Base-by-base conservation (phyloP, 2,329 filamentous ascomycete species). In the Epichloe sibirici region DNA sequence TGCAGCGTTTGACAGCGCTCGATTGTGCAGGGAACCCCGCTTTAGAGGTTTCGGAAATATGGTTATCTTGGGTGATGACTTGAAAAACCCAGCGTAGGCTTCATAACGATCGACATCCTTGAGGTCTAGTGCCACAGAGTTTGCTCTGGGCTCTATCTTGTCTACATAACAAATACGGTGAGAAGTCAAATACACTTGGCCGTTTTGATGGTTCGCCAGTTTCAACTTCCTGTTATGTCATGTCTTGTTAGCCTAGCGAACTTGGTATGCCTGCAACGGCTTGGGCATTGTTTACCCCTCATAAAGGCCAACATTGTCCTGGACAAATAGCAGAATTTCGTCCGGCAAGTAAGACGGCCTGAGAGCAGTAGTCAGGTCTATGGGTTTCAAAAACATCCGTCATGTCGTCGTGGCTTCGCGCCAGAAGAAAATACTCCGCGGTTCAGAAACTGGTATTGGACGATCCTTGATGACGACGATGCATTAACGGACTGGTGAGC, bases 141-240 rank as follows among this genome's bases (percentile, higher is more conserved):
- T 82, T 64, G 86, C 86, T 57, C 91, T 81, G 15, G 93, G 90
- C 57, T 96, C 86, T 35, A 82, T 78, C 62, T 90, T 86, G 65
- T 96, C 90, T 57, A 98, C 88, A 66, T 97, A 98, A 73, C 91
- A 98, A 56, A 89, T 83, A 51, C 93, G 86, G 69, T 97, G 91
- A 8, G 93, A 95, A 17, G 93, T 98, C 69, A 98, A 70, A 67
- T 98, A 98, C 52, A 93, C 89, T 72, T 96, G 90, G 49, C 93
- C 93, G 72, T 95, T 89, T 67, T 98, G 93, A 59, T 94, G 89
- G 64, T 90, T 83, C 38, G 88, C 86, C 51, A 98, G 85, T 73
- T 98, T 98, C 74, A 85, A 93, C 73, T 96, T 97, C 61, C 90
- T 95, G 61, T 39, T 12, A 31, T 31, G 9, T 11, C 15, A 21